phyloP scores from a whole-genome alignment of 1,284 basidiomycete species.

The Malassezia furfur region DNA sequence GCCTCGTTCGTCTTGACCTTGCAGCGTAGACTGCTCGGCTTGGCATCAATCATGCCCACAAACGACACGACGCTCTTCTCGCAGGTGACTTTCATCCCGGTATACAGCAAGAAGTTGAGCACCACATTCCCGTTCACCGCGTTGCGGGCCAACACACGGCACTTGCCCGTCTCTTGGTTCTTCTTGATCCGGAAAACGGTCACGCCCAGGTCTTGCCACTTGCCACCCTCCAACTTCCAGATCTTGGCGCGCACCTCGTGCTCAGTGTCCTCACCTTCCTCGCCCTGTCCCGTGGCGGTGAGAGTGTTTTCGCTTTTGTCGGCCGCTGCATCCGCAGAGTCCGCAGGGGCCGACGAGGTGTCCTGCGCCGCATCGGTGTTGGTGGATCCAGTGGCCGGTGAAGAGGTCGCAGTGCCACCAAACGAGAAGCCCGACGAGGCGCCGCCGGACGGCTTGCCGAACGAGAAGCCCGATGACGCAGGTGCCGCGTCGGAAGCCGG shows the following conservation, averaged over 20 bases:
- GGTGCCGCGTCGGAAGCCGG: neutral
- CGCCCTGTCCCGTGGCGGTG: conserved; percentile 27
- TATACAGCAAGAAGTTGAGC: conserved; percentile 34
- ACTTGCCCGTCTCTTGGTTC: conserved; percentile 20
- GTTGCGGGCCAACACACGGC: conserved; percentile 33
- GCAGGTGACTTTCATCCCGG: conserved; percentile 22
- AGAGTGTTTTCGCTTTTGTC: neutral
- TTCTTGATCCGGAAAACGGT: conserved; percentile 36
- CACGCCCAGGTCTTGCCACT: conserved; percentile 40
- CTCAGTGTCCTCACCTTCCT: conserved; percentile 30
- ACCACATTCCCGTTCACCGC: conserved; percentile 39
- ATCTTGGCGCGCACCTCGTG: conserved; percentile 34
- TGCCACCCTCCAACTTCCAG: conserved; percentile 31
- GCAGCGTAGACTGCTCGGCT: conserved; percentile 30
- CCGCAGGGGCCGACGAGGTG: neutral
- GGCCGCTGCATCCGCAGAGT: neutral
- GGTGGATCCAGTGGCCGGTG: too few relatives aligned
- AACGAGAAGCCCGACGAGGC: neutral
- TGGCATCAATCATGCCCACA: conserved; percentile 30
- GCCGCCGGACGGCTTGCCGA: neutral
- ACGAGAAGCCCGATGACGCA: neutral
- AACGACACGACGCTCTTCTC: conserved; percentile 31
- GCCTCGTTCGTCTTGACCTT: conserved; percentile 36
- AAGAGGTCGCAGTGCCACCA: neutral
- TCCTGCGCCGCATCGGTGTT: neutral